Evolutionary conservation across 345 rosid species (phyloP).

Genomic region (Syzygium jambos): DNA sequence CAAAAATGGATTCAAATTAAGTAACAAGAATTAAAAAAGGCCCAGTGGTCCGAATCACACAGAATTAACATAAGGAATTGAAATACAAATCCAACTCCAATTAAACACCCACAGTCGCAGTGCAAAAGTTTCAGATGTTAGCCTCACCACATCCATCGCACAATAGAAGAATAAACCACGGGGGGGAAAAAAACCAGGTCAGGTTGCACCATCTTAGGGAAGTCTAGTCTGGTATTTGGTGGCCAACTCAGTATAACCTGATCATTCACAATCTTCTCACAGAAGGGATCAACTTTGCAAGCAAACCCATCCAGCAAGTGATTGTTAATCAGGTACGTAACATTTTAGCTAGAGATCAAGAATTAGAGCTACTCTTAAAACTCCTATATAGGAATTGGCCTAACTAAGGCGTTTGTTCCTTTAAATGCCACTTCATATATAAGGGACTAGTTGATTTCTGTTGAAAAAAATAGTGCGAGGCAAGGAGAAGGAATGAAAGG

Average conservation of each 20-base stretch:
- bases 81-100: neutral
- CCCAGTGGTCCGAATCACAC: neutral
- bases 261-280: neutral
- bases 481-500: neutral
- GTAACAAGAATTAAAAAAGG: neutral
- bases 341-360: neutral
- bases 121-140: neutral
- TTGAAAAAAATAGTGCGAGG: neutral
- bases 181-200: neutral
- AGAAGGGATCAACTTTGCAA: neutral
- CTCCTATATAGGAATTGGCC: neutral
- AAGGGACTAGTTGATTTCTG: neutral
- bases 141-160: neutral
- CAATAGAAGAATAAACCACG: neutral
- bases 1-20: neutral
- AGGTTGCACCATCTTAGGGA: neutral
- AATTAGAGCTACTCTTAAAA: neutral
- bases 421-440: neutral
- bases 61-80: neutral
- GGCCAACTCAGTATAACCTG: neutral
- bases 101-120: neutral
- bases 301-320: neutral
- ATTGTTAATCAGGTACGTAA: neutral
- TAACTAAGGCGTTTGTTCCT: neutral
- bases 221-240: neutral